Conservation (phyloP, 345 rosid genomes). For the Brassica rapa region DNA sequence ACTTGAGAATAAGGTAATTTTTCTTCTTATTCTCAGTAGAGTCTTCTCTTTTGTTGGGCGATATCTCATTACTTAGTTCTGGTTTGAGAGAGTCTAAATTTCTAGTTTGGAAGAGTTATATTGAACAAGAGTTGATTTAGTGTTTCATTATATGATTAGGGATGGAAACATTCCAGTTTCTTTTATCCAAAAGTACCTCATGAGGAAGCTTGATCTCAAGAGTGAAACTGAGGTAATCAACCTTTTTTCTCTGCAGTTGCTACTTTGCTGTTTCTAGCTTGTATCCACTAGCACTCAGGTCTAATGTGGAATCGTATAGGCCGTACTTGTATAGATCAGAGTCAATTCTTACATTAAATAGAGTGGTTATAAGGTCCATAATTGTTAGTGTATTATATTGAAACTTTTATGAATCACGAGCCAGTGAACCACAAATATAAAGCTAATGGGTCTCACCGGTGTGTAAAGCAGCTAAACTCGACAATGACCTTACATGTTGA, state of each 20-base stretch:
- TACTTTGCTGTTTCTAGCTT: constrained; percentile 8
- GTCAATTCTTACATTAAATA: neutral
- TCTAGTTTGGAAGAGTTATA: constrained; percentile 8
- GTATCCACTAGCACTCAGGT: neutral
- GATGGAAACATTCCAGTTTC: constrained; percentile 85
- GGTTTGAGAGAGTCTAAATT: neutral
- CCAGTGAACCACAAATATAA: neutral
- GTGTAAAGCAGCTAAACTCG: neutral
- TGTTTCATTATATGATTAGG: constrained; percentile 50
- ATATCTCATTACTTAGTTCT: constrained; percentile 10
- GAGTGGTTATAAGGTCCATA: neutral
- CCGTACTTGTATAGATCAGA: neutral
- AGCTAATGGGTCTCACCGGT: neutral
- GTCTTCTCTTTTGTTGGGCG: neutral
- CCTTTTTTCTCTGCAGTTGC: neutral
- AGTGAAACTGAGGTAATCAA: constrained; percentile 78
- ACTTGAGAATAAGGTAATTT: constrained; percentile 85
- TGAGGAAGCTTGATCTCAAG: constrained; percentile 75
- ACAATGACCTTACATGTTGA: neutral
- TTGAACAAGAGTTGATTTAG: constrained; percentile 8
- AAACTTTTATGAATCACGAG: neutral
- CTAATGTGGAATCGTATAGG: constrained; percentile 1
- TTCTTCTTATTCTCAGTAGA: neutral
- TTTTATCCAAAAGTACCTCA: constrained; percentile 80
- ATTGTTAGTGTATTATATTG: constrained; percentile 4